Percentiles rank a stretch among this genome's conserved stretches.
Evolutionary conservation across 495 filamentous ascomycete species (phyloP).

Genomic region (Aspergillus steynii): DNA sequence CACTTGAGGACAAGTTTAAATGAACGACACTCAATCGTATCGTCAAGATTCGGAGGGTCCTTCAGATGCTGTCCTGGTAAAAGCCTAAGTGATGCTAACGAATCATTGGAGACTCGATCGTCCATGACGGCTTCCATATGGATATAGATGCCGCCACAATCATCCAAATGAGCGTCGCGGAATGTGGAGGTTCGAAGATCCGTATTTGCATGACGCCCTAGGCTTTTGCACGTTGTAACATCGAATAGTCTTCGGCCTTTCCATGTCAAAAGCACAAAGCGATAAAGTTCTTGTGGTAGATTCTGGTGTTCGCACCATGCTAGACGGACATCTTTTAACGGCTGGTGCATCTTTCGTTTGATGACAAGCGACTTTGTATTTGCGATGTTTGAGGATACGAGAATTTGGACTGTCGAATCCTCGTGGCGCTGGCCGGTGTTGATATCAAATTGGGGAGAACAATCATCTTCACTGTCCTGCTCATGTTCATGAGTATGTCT

Average conservation of each 20-base stretch:
- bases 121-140: slow-evolving; percentile 76
- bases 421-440: slow-evolving; percentile 10
- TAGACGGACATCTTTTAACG: slow-evolving; percentile 61
- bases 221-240: slow-evolving; percentile 66
- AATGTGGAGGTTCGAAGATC: slow-evolving; percentile 30
- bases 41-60: slow-evolving; percentile 19
- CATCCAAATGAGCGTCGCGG: slow-evolving; percentile 31
- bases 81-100: slow-evolving; percentile 5
- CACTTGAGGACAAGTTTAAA: slow-evolving; percentile 61
- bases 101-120: slow-evolving; percentile 29
- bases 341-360: slow-evolving; percentile 63
- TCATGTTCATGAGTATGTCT: background rate
- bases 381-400: slow-evolving; percentile 68
- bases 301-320: slow-evolving; percentile 67
- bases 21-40: slow-evolving; percentile 23
- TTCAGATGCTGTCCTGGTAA: background rate
- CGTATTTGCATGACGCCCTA: slow-evolving; percentile 54
- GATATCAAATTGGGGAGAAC: background rate
- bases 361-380: slow-evolving; percentile 65
- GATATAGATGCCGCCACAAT: slow-evolving; percentile 37
- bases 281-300: slow-evolving; percentile 46
- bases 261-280: slow-evolving; percentile 75
- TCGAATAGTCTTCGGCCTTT: slow-evolving; percentile 70
- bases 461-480: background rate
- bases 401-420: slow-evolving; percentile 60